Base-by-base conservation (phyloP, 2,329 filamentous ascomycete genomes). In the Fusarium algeriense region DNA sequence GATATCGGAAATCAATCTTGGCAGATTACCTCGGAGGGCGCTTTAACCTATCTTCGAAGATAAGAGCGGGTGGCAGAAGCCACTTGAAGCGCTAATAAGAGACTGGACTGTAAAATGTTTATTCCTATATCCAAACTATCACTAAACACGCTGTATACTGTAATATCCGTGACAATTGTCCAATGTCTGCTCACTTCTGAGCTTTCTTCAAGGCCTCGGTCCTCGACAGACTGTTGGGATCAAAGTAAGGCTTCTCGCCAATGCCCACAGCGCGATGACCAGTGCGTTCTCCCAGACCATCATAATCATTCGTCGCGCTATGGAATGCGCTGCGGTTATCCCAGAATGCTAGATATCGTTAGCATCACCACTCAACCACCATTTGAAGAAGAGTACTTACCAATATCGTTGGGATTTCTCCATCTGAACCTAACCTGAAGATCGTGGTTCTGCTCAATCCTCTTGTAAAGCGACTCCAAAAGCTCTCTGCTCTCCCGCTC, bases 321-420 rank as follows among this genome's bases (percentile, higher is more conserved):
- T 90, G 88, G 78, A 87, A 89, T 2, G 81, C 85, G 57, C 85
- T 86, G 10, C 88, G 80, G 66, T 90, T 90, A 69, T 91, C 89
- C 89, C 89, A 91, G 66, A 90, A 88, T 1, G 87, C 86, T 67
- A 8, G 0, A 19, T 0, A 7, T 3, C 1, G 14, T 73, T 46
- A 71, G 34, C 13, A 4, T 11, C 3, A 15, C 1, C 1, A 23
- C 15, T 15, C 1, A 26, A 15, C 3, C 6, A 11, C 4, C 2
- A 7, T 1, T 1, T 5, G 0, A 0, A 6, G 2, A 0, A 10
- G 2, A 7, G 3, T 7, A 50, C 75, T 67, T 19, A 77, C 76
- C 77, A 12, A 79, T 77, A 45, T 85, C 84, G 20, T 85, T 83
- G 30, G 78, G 67, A 59, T 80, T 84, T 26, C 76, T 74, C 84